Base-by-base conservation (phyloP, 495 filamentous ascomycete species). In the Bacidia rubella region DNA sequence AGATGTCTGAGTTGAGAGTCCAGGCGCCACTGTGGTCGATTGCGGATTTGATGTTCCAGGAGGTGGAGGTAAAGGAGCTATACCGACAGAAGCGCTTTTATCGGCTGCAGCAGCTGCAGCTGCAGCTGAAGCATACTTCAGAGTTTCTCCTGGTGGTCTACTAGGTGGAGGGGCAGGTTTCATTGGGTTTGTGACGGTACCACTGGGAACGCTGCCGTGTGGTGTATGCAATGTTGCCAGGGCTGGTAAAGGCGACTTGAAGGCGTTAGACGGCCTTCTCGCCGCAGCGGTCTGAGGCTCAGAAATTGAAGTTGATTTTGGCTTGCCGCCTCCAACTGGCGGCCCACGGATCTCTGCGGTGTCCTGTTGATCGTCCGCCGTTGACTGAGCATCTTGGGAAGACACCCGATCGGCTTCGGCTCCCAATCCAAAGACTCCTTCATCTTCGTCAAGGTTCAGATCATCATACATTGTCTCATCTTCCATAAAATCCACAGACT, bases 401-500 rank as follows among this genome's bases (percentile, higher is more conserved):
- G 90, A 96, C 51, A 86, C 80, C 46, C 80, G 79, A 64, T 98
- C 92, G 61, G 79, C 83, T 19, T 96, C 93, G 53, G 72, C 73
- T 54, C 70, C 76, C 73, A 95, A 82, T 41, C 89, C 93, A 57
- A 83, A 96, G 45, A 78, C 82, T 57, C 92, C 90, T 53, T 81
- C 72, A 57, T 97, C 93, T 55, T 93, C 90, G 46, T 87, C 81
- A 24, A 98, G 79, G 58, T 89, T 83, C 46, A 98, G 72, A 48
- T 96, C 93, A 61, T 98, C 93, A 65, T 98, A 98, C 55, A 98
- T 82, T n/a, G 70, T 75, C 47, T 97, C 90, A 60, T 97, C 87
- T 58, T 95, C 89, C 57, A 85, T 77, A 68, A 84, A 97, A 58
- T 97, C 93, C 29, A 83, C 71, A 51, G 85, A 87, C 66, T 84